phyloP scores from a whole-genome alignment of 768 basidiomycete species.

The Serendipita sp. region DNA sequence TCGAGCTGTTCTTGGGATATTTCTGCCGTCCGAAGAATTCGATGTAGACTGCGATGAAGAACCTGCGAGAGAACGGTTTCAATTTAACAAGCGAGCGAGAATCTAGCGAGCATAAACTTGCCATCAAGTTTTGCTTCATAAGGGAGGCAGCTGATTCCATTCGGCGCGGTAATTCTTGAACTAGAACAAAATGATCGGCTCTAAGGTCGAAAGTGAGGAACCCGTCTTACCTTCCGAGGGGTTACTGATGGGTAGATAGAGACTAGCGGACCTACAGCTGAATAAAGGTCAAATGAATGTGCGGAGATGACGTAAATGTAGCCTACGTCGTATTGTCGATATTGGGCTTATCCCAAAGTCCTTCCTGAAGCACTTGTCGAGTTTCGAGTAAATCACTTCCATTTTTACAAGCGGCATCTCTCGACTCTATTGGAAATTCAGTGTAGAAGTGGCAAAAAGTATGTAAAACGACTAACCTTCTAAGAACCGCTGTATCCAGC shows the following conservation, averaged over 20 bases:
- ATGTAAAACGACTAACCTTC: conserved; percentile 14
- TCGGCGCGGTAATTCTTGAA: neutral
- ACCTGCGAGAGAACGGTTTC: neutral
- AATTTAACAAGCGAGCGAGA: neutral
- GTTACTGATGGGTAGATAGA: neutral
- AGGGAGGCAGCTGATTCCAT: neutral
- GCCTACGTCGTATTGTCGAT: neutral
- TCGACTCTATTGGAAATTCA: neutral
- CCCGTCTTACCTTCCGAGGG: neutral
- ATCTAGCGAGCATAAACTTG: neutral
- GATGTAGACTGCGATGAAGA: neutral
- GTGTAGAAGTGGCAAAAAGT: neutral
- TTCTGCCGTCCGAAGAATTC: neutral
- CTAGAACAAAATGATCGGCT: neutral
- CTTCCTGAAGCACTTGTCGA: neutral
- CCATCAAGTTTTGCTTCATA: neutral
- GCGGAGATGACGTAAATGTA: neutral
- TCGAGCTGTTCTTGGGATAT: neutral
- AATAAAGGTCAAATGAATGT: neutral
- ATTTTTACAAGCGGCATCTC: neutral
- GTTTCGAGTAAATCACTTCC: neutral
- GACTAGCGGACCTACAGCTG: neutral
- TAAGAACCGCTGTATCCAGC: conserved; percentile 19
- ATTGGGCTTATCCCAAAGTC: neutral
- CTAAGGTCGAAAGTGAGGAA: neutral